A percentile compares a stretch with the other conserved stretches of the same genome.
These are phyloP conservation scores for Rubus parviflorus DNA, from an alignment of 306 rosid species.

Conservation along the genomic window DNA sequence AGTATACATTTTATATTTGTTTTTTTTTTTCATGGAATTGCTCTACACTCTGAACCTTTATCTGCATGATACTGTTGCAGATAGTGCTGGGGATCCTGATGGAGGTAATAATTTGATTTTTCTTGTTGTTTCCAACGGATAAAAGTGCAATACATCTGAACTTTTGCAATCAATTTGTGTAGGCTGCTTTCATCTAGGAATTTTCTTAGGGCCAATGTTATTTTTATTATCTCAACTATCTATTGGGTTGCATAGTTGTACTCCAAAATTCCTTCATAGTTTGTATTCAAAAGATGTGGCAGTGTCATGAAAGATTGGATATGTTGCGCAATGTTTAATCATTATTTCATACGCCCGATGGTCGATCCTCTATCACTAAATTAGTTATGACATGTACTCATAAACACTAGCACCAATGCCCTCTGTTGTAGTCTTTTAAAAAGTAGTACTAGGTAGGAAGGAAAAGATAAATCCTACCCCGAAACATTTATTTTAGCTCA, in stretches of 20 bases:
- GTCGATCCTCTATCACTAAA: background rate
- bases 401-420: background rate
- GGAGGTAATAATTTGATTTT: conserved; percentile 57
- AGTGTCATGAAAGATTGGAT: background rate
- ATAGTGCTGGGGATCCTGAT: conserved; percentile 64
- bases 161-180: background rate
- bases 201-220: background rate
- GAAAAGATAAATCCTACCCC: background rate
- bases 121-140: background rate
- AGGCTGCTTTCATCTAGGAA: background rate
- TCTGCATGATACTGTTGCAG: conserved; percentile 48
- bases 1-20: background rate
- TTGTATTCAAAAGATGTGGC: background rate
- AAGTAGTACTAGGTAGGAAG: background rate
- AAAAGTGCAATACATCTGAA: background rate
- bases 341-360: background rate
- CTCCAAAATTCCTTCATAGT: background rate
- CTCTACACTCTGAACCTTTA: conserved; percentile 36
- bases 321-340: background rate
- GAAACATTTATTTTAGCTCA: background rate
- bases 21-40: conserved; percentile 10
- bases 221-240: background rate
- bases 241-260: background rate
- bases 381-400: background rate
- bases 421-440: background rate